Evolutionary conservation across 345 rosid species (phyloP).

Genomic region (Heritiera littoralis): DNA sequence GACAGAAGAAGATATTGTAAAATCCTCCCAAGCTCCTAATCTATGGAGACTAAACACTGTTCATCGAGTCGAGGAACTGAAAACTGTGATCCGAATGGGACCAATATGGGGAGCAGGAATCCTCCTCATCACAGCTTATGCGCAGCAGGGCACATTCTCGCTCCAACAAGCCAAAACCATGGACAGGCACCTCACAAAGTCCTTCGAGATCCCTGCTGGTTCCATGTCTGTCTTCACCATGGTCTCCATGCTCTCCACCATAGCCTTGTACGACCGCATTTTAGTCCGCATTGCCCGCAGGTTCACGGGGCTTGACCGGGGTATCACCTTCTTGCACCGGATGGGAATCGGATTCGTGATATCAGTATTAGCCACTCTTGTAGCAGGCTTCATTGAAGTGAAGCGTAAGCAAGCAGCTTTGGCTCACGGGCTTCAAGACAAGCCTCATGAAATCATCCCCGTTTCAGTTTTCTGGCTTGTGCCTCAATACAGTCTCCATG

Average conservation of each 20-base stretch:
- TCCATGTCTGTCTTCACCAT: constrained; percentile 90
- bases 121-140: constrained; percentile 72
- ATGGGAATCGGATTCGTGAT: constrained; percentile 85
- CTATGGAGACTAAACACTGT: constrained; percentile 78
- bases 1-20: constrained; percentile 50
- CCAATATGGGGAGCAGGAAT: constrained; percentile 92
- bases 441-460: constrained; percentile 46
- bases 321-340: constrained; percentile 71
- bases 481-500: constrained; percentile 79
- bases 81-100: constrained; percentile 78
- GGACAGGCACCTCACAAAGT: constrained; percentile 66
- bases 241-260: constrained; percentile 65
- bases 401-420: constrained; percentile 57
- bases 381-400: constrained; percentile 72
- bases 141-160: constrained; percentile 82
- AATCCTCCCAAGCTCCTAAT: constrained; percentile 44
- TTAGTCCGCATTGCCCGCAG: constrained; percentile 56
- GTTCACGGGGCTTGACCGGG: constrained; percentile 76
- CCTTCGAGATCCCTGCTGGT: constrained; percentile 78
- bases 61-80: constrained; percentile 85
- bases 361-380: constrained; percentile 69
- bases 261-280: constrained; percentile 66
- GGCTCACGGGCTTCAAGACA: constrained; percentile 38
- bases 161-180: constrained; percentile 84
- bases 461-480: constrained; percentile 77